Evolutionary conservation across 345 rosid species (phyloP).

Genomic region (Gossypium longicalyx): DNA sequence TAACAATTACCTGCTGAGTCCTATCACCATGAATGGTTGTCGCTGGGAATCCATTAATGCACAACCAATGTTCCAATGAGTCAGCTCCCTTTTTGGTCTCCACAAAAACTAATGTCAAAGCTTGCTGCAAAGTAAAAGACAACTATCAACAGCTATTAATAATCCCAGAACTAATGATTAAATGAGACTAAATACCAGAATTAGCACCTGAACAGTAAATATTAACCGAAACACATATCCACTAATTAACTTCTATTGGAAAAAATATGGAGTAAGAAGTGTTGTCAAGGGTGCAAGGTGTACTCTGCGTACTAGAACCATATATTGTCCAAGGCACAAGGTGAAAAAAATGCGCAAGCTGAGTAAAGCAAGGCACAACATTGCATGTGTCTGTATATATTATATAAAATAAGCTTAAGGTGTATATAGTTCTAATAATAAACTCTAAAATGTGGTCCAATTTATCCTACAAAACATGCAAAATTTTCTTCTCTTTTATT

Average conservation of each 20-base stretch:
- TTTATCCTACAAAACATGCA: background rate
- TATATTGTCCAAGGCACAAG: background rate
- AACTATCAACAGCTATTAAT: background rate
- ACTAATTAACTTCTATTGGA: background rate
- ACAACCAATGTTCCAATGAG: constrained; percentile 83
- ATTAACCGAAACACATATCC: background rate
- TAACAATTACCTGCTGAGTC: constrained; percentile 61
- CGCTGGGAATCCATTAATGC: constrained; percentile 83
- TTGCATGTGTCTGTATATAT: background rate
- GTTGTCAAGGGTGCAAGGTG: background rate
- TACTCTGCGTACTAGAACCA: background rate
- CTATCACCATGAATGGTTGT: constrained; percentile 96
- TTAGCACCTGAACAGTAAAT: background rate
- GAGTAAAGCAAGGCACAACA: background rate
- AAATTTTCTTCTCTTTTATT: background rate
- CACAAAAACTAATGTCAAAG: constrained; percentile 93
- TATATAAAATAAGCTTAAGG: no score
- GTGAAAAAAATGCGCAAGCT: background rate
- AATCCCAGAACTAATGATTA: background rate
- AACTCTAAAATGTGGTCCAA: background rate
- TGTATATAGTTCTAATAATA: no score
- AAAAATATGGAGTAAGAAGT: background rate
- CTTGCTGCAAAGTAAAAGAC: constrained; percentile 54
- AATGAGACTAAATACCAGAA: background rate
- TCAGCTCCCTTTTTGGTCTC: constrained; percentile 98